phyloP scores from a whole-genome alignment of 306 rosid genomes.

The Fragaria nilgerrensis region DNA sequence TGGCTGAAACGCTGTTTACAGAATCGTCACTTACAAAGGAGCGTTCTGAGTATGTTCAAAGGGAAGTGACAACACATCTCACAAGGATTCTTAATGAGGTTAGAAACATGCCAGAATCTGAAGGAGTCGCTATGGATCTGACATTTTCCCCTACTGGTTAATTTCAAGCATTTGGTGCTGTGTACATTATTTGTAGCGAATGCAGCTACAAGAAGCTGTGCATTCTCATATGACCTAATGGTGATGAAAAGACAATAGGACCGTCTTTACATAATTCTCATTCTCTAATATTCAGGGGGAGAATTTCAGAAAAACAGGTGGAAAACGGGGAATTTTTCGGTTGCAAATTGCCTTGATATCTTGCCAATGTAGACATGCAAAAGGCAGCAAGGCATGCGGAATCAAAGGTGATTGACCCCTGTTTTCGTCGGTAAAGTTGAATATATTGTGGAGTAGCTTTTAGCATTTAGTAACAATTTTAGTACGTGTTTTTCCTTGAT shows the following conservation, averaged over 20 bases:
- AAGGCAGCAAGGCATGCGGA: slow-evolving; percentile 17
- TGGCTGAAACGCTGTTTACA: slow-evolving; percentile 63
- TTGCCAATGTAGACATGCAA: slow-evolving; percentile 7
- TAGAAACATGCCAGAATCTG: slow-evolving; percentile 73
- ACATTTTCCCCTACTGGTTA: slow-evolving; percentile 56
- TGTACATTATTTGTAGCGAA: slow-evolving; percentile 17
- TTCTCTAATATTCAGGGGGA: background rate
- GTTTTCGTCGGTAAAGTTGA: background rate
- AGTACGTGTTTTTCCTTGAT: background rate
- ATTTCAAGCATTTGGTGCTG: slow-evolving; percentile 28
- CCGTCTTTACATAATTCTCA: background rate
- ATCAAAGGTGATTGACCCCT: slow-evolving; percentile 6
- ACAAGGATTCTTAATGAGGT: slow-evolving; percentile 74
- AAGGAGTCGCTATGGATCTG: slow-evolving; percentile 63
- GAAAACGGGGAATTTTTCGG: slow-evolving; percentile 9
- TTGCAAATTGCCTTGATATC: slow-evolving; percentile 10
- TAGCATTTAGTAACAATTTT: background rate
- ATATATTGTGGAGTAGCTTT: background rate
- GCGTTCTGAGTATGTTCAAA: slow-evolving; percentile 68
- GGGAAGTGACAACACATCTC: slow-evolving; percentile 65
- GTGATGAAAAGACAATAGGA: slow-evolving; percentile 3
- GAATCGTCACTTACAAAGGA: slow-evolving; percentile 79
- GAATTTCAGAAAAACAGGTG: slow-evolving; percentile 6
- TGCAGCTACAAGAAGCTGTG: slow-evolving; percentile 22
- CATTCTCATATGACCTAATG: background rate